Base-by-base conservation (phyloP, 2,329 filamentous ascomycete species). In the Pseudogymnoascus sp. region DNA sequence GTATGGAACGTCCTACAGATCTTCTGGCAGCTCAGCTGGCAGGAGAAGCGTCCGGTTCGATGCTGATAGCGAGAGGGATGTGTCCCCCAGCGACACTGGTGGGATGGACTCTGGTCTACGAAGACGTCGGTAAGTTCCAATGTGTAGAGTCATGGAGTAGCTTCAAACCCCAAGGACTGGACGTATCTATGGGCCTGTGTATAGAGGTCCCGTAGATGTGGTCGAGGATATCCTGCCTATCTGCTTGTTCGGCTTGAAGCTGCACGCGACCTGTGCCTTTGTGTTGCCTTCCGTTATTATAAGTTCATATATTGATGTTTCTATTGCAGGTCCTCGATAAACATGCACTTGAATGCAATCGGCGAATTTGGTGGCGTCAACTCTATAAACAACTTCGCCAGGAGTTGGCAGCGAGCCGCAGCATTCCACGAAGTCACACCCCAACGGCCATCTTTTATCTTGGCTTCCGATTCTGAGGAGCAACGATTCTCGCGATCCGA, bases 311-410 rank as follows among this genome's bases (percentile, higher is more conserved):
- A 38, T 36, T 33, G 30, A 59, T n/a, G 47, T 15, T 22, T 50
- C 20, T 22, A 20, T n/a, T 39, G 20, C 64, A 85, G 83, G 63
- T 83, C 82, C n/a, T 87, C 84, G 6, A 76, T 83, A 38, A 81
- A 80, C 33, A 78, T 82, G 64, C 79, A 80, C 35, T 73, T 89
- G 36, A 75, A 81, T 25, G 77, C 79, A 60, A 71, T 87, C 60
- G 79, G 82, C 66, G 86, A 96, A 63, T 87, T 90, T 57, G 94
- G 93, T 65, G 93, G 93, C 58, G 88, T 92, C 64, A 97, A 97
- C 78, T 95, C 90, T 74, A 89, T 97, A 68, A 88, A 94, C 70
- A 96, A 92, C 69, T 97, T 97, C 72, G 90, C 92, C 47, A 84
- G 89, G 63, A 96, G 90, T 68, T 96, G 91, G 89, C 90, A 93